A percentile compares a stretch with the other conserved stretches of the same genome.
phyloP scores from a whole-genome alignment of 768 basidiomycete genomes.

The Lepiota venenata region DNA sequence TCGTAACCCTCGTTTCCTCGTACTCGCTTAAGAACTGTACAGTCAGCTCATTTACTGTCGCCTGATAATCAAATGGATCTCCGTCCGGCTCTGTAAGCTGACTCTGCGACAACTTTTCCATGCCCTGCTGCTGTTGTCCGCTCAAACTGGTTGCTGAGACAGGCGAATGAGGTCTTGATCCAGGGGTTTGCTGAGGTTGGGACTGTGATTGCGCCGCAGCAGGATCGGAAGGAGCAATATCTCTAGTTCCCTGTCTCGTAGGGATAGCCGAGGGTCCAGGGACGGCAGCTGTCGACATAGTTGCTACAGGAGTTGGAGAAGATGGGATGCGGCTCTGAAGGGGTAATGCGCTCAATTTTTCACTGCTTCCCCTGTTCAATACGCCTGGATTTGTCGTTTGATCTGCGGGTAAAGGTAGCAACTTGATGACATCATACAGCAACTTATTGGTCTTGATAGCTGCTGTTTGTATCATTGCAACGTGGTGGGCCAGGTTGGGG shows the following conservation, averaged over 20 bases:
- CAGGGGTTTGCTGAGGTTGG: constrained; percentile 18
- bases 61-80: constrained; percentile 90
- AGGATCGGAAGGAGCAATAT: constrained; percentile 27
- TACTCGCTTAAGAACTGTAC: constrained; percentile 95
- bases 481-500: constrained; percentile 92
- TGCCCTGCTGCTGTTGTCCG: constrained; percentile 13
- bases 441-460: constrained; percentile 86
- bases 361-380: constrained; percentile 13
- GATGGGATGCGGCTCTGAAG: constrained; percentile 36
- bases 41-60: constrained; percentile 89
- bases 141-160: constrained; percentile 38
- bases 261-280: background rate
- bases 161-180: constrained; percentile 60
- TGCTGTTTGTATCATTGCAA: constrained; percentile 81
- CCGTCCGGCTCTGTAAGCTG: constrained; percentile 32
- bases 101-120: constrained; percentile 12
- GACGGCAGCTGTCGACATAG: constrained; percentile 23
- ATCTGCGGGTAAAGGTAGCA: constrained; percentile 72
- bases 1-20: constrained; percentile 94
- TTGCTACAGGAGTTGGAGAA: constrained; percentile 56
- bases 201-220: constrained; percentile 31
- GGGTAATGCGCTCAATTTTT: constrained; percentile 25
- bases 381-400: constrained; percentile 22
- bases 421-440: constrained; percentile 82
- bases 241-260: constrained; percentile 9